Evolutionary conservation across 73 alveolate genomes (phyloP).

Genomic region (Paramecium pentaurelia): DNA sequence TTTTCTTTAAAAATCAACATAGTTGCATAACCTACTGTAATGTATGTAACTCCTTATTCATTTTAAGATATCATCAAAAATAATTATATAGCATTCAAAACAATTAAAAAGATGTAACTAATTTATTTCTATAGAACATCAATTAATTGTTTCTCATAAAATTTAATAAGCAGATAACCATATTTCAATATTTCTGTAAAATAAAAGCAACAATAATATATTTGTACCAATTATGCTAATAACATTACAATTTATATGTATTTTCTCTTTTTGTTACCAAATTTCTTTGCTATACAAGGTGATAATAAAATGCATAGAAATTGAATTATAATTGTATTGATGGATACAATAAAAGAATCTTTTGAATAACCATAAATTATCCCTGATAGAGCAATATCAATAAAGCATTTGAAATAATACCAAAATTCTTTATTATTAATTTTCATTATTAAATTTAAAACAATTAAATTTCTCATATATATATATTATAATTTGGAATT

Average conservation of each 20-base stretch:
- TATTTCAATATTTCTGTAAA: background rate
- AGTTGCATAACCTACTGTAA: background rate
- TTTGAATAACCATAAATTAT: background rate
- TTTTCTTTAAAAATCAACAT: background rate
- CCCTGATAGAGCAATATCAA: background rate
- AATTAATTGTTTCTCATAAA: background rate
- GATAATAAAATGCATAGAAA: background rate
- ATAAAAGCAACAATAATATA: conserved; percentile 10
- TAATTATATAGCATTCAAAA: background rate
- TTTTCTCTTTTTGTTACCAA: background rate
- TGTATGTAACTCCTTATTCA: background rate
- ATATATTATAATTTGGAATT: background rate
- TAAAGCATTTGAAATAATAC: background rate
- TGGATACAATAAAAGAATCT: background rate
- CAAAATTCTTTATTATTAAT: conserved; percentile 9
- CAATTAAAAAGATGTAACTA: background rate
- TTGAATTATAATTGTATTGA: background rate
- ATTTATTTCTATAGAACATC: background rate
- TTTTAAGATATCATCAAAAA: background rate
- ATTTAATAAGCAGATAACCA: background rate
- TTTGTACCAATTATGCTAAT: background rate
- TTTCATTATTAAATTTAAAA: background rate
- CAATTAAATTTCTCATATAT: background rate
- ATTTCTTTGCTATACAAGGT: background rate
- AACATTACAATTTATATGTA: background rate